A percentile compares a stretch with the other conserved stretches of the same genome.
These are phyloP conservation scores for Inga leiocalycina DNA, from an alignment of 306 rosid species.

Conservation along the genomic window DNA sequence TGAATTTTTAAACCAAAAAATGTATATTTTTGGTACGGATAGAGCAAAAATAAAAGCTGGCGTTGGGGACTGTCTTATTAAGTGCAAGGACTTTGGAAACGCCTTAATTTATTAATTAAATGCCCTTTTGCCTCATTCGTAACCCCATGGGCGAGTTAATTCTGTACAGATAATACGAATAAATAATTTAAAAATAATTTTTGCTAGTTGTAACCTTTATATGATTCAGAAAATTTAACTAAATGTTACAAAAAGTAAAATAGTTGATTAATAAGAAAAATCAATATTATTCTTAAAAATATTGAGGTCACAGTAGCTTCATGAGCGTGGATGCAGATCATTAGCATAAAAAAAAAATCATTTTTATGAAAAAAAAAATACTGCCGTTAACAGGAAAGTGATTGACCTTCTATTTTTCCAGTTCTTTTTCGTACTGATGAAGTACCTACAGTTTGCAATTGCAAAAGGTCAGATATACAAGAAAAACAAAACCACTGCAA, in stretches of 20 bases:
- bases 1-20: no score
- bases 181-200: background rate
- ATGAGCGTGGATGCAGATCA: background rate
- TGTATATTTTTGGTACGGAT: no score
- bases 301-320: background rate
- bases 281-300: background rate
- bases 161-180: background rate
- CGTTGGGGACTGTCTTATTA: no score
- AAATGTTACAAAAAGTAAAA: background rate
- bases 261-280: background rate
- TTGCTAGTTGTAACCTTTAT: background rate
- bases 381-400: background rate
- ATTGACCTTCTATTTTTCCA: background rate
- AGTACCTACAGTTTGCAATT: background rate
- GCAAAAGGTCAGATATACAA: background rate
- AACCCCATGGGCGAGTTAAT: background rate
- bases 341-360: background rate
- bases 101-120: slow-evolving; percentile 1
- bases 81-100: no score
- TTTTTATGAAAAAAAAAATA: background rate
- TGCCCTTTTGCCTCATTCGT: slow-evolving; percentile 6
- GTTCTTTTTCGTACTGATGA: background rate
- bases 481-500: background rate
- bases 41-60: no score
- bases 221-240: background rate